A percentile compares a stretch with the other conserved stretches of the same genome.
phyloP scores from a whole-genome alignment of 441 rosid species.

The Pelargonium cotyledonis region DNA sequence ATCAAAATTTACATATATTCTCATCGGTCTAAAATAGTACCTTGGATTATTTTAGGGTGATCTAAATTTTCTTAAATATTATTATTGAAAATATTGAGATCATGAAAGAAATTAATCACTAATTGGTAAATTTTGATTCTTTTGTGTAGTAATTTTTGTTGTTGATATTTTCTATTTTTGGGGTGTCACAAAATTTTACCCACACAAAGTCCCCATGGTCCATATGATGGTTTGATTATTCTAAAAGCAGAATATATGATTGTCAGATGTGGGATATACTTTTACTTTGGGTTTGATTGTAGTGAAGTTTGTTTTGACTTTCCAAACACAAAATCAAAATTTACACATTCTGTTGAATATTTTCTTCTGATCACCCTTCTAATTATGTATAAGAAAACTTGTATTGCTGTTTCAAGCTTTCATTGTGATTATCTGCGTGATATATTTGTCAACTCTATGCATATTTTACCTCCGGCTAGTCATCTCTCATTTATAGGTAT shows the following conservation, averaged over 20 bases:
- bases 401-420: not conserved
- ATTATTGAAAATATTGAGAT: not conserved
- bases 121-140: not conserved
- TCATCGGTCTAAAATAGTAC: not conserved
- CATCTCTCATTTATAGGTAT: not conserved
- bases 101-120: not conserved
- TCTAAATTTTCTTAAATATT: not conserved
- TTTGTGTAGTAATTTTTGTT: not conserved
- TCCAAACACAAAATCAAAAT: too few species aligned
- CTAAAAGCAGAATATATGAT: too few species aligned
- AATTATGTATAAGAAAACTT: not conserved
- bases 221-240: too few species aligned
- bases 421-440: not conserved
- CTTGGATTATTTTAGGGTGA: not conserved
- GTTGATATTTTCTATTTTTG: not conserved
- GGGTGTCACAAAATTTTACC: not conserved
- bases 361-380: not conserved
- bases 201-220: not conserved
- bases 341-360: not conserved
- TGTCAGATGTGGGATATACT: too few species aligned
- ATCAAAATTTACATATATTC: not conserved
- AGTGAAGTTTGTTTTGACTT: too few species aligned
- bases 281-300: too few species aligned
- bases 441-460: not conserved
- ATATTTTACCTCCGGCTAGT: not conserved